Evolutionary conservation across 2,329 filamentous ascomycete species (phyloP).

Genomic region (Hymenoscyphus albidus): DNA sequence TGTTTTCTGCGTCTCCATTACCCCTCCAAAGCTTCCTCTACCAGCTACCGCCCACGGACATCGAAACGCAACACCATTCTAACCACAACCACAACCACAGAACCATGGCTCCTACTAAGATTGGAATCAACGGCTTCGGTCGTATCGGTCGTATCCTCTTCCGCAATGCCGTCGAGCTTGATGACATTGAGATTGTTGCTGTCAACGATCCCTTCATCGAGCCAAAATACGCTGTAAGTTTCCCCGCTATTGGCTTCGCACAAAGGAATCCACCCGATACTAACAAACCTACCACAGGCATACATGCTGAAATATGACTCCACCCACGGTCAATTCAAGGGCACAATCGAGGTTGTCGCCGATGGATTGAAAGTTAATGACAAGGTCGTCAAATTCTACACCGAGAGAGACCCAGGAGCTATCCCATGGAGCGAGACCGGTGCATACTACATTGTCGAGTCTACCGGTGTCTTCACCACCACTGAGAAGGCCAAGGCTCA

Average conservation of each 20-base stretch:
- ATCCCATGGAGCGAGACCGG: conserved; percentile 89
- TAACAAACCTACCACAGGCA: conserved; percentile 53
- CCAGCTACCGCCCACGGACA: not conserved
- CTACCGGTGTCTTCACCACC: conserved; percentile 98
- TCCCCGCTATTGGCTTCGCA: not conserved
- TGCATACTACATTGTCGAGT: conserved; percentile 94
- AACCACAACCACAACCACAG: conserved; percentile 24
- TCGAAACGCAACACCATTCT: conserved; percentile 6
- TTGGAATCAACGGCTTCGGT: conserved; percentile 99
- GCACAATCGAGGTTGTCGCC: conserved; percentile 67
- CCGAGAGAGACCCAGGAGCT: conserved; percentile 79
- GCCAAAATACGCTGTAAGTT: conserved; percentile 89
- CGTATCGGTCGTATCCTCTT: conserved; percentile 99
- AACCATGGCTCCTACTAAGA: conserved; percentile 60
- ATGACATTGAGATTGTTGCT: conserved; percentile 86
- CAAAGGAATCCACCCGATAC: conserved; percentile 1
- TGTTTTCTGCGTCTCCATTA: not conserved
- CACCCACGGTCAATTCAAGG: conserved; percentile 95
- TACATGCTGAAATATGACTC: conserved; percentile 99
- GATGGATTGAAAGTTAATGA: conserved; percentile 81
- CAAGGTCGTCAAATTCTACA: conserved; percentile 94
- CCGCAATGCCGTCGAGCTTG: conserved; percentile 92
- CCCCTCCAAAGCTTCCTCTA: conserved; percentile 1
- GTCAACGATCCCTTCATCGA: conserved; percentile 99
- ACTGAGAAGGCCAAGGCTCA: conserved; percentile 91